Percentiles rank a stretch among this genome's conserved stretches.
phyloP scores from a whole-genome alignment of 768 basidiomycete genomes.

The Clitopilus passeckerianus region DNA sequence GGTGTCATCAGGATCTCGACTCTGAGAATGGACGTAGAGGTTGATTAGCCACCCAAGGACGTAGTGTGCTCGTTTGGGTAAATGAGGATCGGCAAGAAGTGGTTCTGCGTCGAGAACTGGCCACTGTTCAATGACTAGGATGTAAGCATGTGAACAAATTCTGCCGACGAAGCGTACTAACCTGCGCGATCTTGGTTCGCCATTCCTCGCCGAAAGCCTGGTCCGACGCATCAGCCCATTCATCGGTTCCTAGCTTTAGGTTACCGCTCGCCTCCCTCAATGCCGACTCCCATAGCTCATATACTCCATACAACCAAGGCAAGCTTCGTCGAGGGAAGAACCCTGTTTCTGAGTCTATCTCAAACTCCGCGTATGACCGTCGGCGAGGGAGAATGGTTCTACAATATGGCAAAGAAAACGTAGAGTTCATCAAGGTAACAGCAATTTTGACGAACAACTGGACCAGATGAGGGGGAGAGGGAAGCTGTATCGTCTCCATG shows the following conservation, averaged over 20 bases:
- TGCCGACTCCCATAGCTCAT: conserved; percentile 67
- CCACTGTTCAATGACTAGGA: conserved; percentile 42
- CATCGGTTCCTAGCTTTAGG: conserved; percentile 47
- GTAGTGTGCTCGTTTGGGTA: conserved; percentile 80
- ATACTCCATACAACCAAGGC: conserved; percentile 47
- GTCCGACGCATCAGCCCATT: conserved; percentile 34
- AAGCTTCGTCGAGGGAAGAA: conserved; percentile 77
- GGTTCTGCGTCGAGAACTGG: conserved; percentile 56
- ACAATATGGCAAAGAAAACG: conserved; percentile 26
- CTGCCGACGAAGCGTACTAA: conserved; percentile 31
- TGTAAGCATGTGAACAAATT: conserved; percentile 6
- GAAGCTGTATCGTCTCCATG: conserved; percentile 42
- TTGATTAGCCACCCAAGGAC: conserved; percentile 87
- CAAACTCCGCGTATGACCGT: conserved; percentile 43
- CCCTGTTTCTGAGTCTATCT: conserved; percentile 62
- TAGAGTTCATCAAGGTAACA: conserved; percentile 40
- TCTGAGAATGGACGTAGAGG: conserved; percentile 85
- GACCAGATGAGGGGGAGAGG: conserved; percentile 48
- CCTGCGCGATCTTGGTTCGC: conserved; percentile 57
- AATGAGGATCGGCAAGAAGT: conserved; percentile 50
- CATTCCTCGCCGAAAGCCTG: conserved; percentile 60
- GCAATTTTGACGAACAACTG: conserved; percentile 42
- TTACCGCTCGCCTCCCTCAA: conserved; percentile 47
- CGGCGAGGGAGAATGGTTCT: conserved; percentile 21
- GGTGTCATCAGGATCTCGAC: conserved; percentile 29